Base-by-base conservation (phyloP, 768 basidiomycete species). In the Hydnomerulius pinastri region DNA sequence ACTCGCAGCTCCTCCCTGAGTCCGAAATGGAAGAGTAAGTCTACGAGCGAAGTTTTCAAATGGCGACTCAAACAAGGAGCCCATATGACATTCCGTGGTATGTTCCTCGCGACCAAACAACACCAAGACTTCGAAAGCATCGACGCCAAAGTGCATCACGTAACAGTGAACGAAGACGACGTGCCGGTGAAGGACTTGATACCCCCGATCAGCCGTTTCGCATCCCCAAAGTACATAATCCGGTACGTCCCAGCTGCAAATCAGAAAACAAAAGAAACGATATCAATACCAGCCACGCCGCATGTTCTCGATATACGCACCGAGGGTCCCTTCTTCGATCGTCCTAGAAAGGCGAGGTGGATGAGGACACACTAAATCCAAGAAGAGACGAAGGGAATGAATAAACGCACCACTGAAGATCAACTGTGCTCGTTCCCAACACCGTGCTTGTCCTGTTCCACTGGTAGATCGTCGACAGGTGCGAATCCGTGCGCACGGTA, bases 191-290 rank as follows among this genome's bases (percentile, higher is more conserved):
- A 90, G 1, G 85, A 60, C 11, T 73, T 74, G 51, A 90, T 83
- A 24, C 74, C 68, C 6, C 89, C 87, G 42, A 82, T 70, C 38
- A 86, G 64, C 1, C 82, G 74, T 70, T 90, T 91, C n/a, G 81
- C 80, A 65, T 92, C 87, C 8, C 88, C 90, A 53, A 80, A 83
- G 66, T 91, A 91, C 42, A 64, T 69, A 24, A 91, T 66, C 23
- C 85, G 85, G 68, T 90, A 91, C 4, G 77, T 82, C 25, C 89
- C 88, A 24, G 79, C 87, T 83, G 59, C 20, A 8, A 24, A 46
- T n/a, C n/a, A n/a, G n/a, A n/a, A 28, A 7, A 10, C 4, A 6
- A 15, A n/a, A 1, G 1, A n/a, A 13, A n/a, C 10, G 8, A n/a
- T 2, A 7, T 51, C 1, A 53, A 32, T 20, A 37, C n/a, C 10